Evolutionary conservation across 306 rosid genomes (phyloP).

Genomic region (Castanopsis chinensis): DNA sequence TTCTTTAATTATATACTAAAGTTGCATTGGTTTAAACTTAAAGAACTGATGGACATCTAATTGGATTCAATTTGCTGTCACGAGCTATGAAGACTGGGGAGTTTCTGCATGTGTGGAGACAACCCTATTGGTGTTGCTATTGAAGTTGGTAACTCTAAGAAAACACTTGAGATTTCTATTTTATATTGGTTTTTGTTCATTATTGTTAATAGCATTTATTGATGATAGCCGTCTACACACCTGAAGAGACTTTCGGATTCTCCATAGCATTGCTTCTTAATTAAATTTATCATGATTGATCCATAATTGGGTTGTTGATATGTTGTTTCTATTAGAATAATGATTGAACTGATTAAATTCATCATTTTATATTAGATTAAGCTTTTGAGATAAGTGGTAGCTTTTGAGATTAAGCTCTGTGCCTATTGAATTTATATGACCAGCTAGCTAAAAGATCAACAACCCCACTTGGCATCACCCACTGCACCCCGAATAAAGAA

Average conservation of each 20-base stretch:
- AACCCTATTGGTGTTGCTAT: slow-evolving; percentile 9
- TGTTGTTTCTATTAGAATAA: not conserved
- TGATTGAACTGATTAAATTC: no score
- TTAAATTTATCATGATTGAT: not conserved
- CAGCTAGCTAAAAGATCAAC: no score
- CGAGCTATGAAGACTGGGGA: slow-evolving; percentile 19
- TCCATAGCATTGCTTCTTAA: not conserved
- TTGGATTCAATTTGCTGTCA: no score
- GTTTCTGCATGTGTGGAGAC: slow-evolving; percentile 10
- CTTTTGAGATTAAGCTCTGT: no score
- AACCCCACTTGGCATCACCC: no score
- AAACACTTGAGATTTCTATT: not conserved
- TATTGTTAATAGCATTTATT: slow-evolving; percentile 5
- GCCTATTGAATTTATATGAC: no score
- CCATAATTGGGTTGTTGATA: not conserved
- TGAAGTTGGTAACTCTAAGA: slow-evolving; percentile 21
- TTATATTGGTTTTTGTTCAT: slow-evolving; percentile 13
- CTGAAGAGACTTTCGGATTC: slow-evolving; percentile 1
- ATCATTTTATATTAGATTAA: no score
- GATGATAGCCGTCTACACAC: slow-evolving; percentile 5
- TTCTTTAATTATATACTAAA: no score
- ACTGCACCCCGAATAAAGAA: no score
- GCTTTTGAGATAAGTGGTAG: no score
- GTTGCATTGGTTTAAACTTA: no score
- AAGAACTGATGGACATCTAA: no score